These are phyloP conservation scores for Gentiana macrophylla DNA, from an alignment of 257 asterid species.

Conservation along the genomic window DNA sequence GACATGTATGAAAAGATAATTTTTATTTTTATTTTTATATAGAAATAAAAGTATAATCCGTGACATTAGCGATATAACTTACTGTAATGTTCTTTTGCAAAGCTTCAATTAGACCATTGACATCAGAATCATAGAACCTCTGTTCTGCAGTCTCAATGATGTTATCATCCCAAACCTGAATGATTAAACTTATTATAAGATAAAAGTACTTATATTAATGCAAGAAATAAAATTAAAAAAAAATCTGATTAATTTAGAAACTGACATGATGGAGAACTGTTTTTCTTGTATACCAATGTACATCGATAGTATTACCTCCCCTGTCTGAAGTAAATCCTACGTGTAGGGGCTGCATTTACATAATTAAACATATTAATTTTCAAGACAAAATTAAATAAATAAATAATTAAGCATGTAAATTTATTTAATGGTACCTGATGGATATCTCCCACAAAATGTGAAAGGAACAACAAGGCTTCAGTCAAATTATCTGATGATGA, in stretches of 20 bases:
- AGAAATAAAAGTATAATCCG: no score
- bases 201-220: no score
- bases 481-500: slow-evolving; percentile 62
- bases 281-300: slow-evolving; percentile 70
- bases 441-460: slow-evolving; percentile 82
- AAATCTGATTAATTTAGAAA: no score
- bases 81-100: slow-evolving; percentile 70
- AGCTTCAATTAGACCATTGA: slow-evolving; percentile 32
- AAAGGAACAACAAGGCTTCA: slow-evolving; percentile 68
- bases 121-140: slow-evolving; percentile 39
- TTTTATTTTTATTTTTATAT: no score
- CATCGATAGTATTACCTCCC: slow-evolving; percentile 36
- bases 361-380: no score
- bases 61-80: neutral
- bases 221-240: no score
- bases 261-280: slow-evolving; percentile 75
- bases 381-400: neutral
- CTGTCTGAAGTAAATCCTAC: slow-evolving; percentile 36
- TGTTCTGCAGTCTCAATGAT: slow-evolving; percentile 64
- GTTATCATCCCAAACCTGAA: slow-evolving; percentile 73
- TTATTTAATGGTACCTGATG: slow-evolving; percentile 47
- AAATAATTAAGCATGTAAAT: no score
- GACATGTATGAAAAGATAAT: neutral
- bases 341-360: slow-evolving; percentile 60
- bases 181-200: neutral